These are phyloP conservation scores for Choiromyces venosus DNA, from an alignment of 495 filamentous ascomycete species.

Conservation along the genomic window DNA sequence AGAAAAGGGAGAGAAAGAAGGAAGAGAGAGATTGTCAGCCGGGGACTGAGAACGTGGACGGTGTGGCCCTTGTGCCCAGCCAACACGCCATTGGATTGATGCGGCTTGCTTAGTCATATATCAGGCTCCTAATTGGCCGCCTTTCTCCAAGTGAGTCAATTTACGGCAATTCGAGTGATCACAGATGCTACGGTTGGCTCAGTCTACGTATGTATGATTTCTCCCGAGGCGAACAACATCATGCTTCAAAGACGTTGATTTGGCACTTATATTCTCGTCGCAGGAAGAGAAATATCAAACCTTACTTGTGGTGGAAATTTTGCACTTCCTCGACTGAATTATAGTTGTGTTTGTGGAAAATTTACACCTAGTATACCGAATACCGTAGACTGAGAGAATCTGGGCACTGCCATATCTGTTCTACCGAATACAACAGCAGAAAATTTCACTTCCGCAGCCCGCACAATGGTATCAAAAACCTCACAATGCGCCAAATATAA, in stretches of 20 bases:
- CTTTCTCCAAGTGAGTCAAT: background rate
- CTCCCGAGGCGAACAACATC: background rate
- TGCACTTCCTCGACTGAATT: background rate
- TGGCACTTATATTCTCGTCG: background rate
- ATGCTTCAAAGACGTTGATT: background rate
- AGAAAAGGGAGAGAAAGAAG: conserved; percentile 10
- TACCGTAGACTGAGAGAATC: background rate
- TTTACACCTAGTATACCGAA: background rate
- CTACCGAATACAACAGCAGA: background rate
- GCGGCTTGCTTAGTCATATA: conserved; percentile 20
- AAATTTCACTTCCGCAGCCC: background rate
- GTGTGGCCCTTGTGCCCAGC: conserved; percentile 32
- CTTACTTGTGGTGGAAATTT: background rate
- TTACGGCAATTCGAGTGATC: background rate
- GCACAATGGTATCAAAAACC: background rate
- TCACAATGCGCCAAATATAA: background rate
- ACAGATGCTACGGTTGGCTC: background rate
- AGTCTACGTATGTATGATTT: background rate
- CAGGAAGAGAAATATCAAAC: background rate
- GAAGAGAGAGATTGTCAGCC: conserved; percentile 18
- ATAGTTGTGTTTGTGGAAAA: background rate
- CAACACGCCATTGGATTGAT: conserved; percentile 19
- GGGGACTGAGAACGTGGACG: conserved; percentile 31
- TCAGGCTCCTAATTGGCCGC: conserved; percentile 22
- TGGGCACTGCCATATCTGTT: background rate